Evolutionary conservation across 2,329 filamentous ascomycete genomes (phyloP).

Genomic region (Arthrobotrys megalospora): DNA sequence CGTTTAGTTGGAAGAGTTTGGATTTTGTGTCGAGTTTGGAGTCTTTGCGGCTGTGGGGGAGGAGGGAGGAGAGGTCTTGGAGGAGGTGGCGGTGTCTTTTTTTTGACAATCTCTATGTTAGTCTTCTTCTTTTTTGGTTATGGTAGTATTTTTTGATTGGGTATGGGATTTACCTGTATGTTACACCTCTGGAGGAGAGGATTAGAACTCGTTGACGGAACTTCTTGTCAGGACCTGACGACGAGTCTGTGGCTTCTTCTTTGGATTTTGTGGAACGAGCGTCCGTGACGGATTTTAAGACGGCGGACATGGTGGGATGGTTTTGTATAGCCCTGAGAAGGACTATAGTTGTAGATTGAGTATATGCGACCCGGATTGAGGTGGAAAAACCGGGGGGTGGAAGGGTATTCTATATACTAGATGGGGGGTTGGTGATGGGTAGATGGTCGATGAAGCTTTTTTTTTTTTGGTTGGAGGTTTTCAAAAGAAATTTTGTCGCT

Average conservation of each 20-base stretch:
- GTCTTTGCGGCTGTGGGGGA: constrained; percentile 94
- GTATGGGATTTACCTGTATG: constrained; percentile 76
- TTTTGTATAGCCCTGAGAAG: not conserved
- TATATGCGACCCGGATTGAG: constrained; percentile 32
- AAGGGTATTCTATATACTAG: not conserved
- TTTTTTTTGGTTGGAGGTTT: constrained; percentile 9
- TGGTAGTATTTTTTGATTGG: constrained; percentile 12
- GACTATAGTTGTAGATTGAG: not conserved
- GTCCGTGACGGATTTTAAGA: constrained; percentile 82
- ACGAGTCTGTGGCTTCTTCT: constrained; percentile 69
- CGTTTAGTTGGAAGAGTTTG: constrained; percentile 85
- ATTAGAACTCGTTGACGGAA: constrained; percentile 87
- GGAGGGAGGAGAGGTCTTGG: constrained; percentile 87
- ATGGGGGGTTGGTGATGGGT: constrained; percentile 14
- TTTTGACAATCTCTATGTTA: constrained; percentile 24
- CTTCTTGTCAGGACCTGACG: constrained; percentile 71
- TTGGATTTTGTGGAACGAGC: constrained; percentile 70
- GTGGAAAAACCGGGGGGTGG: not conserved
- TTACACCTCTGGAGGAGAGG: constrained; percentile 91
- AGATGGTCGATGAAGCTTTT: constrained; percentile 3
- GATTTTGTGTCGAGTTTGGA: constrained; percentile 97
- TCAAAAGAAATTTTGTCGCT: constrained; percentile 12
- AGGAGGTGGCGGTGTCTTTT: constrained; percentile 90
- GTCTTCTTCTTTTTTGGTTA: not conserved
- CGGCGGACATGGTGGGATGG: constrained; percentile 75